A percentile compares a stretch with the other conserved stretches of the same genome.
Conservation (phyloP, 208 protist genomes). For the Naegleria gruberi region DNA sequence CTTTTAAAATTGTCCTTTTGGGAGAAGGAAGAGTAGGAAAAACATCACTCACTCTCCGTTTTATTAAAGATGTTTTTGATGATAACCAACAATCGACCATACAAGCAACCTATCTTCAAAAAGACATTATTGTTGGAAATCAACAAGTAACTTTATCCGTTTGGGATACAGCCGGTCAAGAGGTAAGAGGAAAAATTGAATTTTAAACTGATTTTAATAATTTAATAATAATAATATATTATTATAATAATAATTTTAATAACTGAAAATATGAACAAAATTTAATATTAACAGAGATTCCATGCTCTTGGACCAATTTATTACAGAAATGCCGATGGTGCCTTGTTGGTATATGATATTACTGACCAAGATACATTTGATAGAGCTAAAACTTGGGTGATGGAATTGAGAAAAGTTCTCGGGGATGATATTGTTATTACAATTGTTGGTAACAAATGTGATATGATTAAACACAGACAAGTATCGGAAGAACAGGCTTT, state of each 20-base stretch:
- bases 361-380: slow-evolving; percentile 80
- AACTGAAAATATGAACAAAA: background rate
- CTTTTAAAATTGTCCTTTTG: slow-evolving; percentile 18
- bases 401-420: slow-evolving; percentile 76
- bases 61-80: slow-evolving; percentile 8
- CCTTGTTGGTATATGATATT: slow-evolving; percentile 88
- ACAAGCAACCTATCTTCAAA: slow-evolving; percentile 17
- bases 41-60: slow-evolving; percentile 13
- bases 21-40: slow-evolving; percentile 26
- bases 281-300: slow-evolving; percentile 36
- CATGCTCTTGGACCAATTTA: slow-evolving; percentile 77
- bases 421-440: slow-evolving; percentile 69
- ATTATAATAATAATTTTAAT: background rate
- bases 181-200: background rate
- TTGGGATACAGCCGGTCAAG: slow-evolving; percentile 22
- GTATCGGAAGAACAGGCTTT: slow-evolving; percentile 57
- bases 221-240: background rate
- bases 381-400: slow-evolving; percentile 85
- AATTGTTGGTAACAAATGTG: slow-evolving; percentile 86
- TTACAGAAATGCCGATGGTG: slow-evolving; percentile 73
- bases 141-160: background rate
- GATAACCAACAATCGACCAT: background rate
- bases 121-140: slow-evolving; percentile 12
- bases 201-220: background rate
- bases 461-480: slow-evolving; percentile 61